A percentile compares a stretch with the other conserved stretches of the same genome.
Conservation (phyloP, 2,329 filamentous ascomycete species). For the Penicillium sp. region DNA sequence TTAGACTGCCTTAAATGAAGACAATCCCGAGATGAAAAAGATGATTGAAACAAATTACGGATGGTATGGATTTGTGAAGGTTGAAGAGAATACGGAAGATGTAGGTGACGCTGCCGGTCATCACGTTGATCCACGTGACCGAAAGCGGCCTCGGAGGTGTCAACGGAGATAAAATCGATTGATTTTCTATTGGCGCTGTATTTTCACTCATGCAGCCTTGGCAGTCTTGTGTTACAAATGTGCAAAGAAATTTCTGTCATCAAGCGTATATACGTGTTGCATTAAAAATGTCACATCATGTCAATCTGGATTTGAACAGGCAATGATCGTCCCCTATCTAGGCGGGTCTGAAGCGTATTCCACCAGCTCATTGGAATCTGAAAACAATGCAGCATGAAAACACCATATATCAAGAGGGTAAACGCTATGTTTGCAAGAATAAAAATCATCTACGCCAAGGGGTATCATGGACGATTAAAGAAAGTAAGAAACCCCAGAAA, state of each 20-base stretch:
- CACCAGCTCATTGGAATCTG: neutral
- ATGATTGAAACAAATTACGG: neutral
- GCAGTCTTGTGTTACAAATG: neutral
- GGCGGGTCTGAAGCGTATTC: neutral
- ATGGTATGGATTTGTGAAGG: constrained; percentile 8
- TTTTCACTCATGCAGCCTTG: neutral
- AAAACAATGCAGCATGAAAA: neutral
- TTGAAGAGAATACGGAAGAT: constrained; percentile 1
- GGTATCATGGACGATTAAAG: constrained; percentile 17
- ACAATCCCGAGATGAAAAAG: neutral
- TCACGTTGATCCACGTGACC: constrained; percentile 24
- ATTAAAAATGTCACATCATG: neutral
- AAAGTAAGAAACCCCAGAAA: constrained; percentile 3
- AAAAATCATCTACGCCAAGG: constrained; percentile 4
- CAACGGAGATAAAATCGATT: constrained; percentile 17
- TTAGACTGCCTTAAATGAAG: neutral
- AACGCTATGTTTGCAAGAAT: neutral
- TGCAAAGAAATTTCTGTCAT: neutral
- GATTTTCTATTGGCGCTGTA: neutral
- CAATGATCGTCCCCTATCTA: neutral
- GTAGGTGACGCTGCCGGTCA: constrained; percentile 6
- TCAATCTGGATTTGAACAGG: neutral
- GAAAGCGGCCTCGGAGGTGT: constrained; percentile 16
- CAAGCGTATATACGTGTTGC: neutral
- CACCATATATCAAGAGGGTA: neutral